phyloP scores from a whole-genome alignment of 768 basidiomycete genomes.

The Suillus fuscotomentosus region DNA sequence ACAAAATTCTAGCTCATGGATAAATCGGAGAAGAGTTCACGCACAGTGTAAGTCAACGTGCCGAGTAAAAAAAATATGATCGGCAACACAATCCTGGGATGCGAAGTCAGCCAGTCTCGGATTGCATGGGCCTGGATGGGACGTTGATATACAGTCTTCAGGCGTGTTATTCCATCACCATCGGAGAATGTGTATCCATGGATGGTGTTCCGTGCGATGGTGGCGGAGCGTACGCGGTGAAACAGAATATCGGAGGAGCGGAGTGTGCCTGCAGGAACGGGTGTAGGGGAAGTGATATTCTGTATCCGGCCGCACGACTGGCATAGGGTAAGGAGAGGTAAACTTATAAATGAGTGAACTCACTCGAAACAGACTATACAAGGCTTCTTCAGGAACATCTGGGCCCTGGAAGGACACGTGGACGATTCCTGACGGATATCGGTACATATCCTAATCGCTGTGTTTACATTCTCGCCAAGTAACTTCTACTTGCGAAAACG shows the following conservation, averaged over 20 bases:
- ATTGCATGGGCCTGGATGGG: slow-evolving; percentile 66
- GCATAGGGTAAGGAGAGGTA: neutral
- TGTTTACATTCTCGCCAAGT: slow-evolving; percentile 6
- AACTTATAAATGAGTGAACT: slow-evolving; percentile 20
- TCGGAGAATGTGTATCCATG: slow-evolving; percentile 53
- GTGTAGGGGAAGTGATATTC: slow-evolving; percentile 58
- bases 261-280: slow-evolving; percentile 62
- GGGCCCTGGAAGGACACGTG: slow-evolving; percentile 87
- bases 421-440: slow-evolving; percentile 72
- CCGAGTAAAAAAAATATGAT: slow-evolving; percentile 86
- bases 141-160: slow-evolving; percentile 59
- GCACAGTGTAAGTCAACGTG: slow-evolving; percentile 81
- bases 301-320: slow-evolving; percentile 83
- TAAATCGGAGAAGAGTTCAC: slow-evolving; percentile 18
- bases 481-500: slow-evolving; percentile 10
- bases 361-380: slow-evolving; percentile 80
- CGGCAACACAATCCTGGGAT: slow-evolving; percentile 84
- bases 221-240: slow-evolving; percentile 61
- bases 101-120: slow-evolving; percentile 79
- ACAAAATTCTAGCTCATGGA: neutral
- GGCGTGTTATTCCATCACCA: slow-evolving; percentile 33
- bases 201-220: slow-evolving; percentile 79
- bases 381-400: slow-evolving; percentile 74
- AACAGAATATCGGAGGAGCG: slow-evolving; percentile 69
- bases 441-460: slow-evolving; percentile 69